Evolutionary conservation across 1,139 yeast species (phyloP).

Genomic region (Wickerhamomyces sp.): DNA sequence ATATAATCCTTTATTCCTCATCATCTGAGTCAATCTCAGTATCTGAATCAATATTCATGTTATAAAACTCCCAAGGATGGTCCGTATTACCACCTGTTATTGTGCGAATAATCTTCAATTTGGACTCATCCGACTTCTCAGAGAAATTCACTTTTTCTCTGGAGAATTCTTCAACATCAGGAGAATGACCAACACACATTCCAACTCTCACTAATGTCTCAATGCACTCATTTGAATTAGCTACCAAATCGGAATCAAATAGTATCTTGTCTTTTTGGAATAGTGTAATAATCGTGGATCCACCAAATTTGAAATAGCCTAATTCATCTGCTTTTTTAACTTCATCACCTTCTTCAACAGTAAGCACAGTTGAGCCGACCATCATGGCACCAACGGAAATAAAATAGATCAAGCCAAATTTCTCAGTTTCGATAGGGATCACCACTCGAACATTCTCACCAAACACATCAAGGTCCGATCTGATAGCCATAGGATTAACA

Average conservation of each 20-base stretch:
- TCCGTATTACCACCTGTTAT: constrained; percentile 45
- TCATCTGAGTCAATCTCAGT: constrained; percentile 9
- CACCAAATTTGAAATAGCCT: constrained; percentile 95
- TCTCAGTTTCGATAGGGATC: constrained; percentile 67
- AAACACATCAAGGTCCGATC: constrained; percentile 84
- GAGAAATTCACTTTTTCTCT: constrained; percentile 45
- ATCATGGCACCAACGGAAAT: constrained; percentile 97
- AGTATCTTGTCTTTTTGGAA: constrained; percentile 37
- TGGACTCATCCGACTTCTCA: constrained; percentile 45
- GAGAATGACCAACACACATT: constrained; percentile 82
- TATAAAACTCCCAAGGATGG: constrained; percentile 32
- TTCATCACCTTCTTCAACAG: constrained; percentile 56
- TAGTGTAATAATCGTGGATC: constrained; percentile 74
- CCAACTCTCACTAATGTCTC: constrained; percentile 90
- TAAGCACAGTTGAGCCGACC: constrained; percentile 87
- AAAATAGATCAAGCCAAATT: constrained; percentile 73
- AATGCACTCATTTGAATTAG: constrained; percentile 62
- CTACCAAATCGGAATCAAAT: constrained; percentile 71
- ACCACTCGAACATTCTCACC: constrained; percentile 86
- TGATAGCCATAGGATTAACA: constrained; percentile 94
- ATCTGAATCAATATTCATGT: constrained; percentile 12
- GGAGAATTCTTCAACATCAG: constrained; percentile 42
- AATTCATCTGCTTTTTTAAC: constrained; percentile 75
- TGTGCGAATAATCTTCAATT: constrained; percentile 51
- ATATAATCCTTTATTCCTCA: background rate